Evolutionary conservation across 768 basidiomycete genomes (phyloP).

Genomic region (Tubosaeta sp.): DNA sequence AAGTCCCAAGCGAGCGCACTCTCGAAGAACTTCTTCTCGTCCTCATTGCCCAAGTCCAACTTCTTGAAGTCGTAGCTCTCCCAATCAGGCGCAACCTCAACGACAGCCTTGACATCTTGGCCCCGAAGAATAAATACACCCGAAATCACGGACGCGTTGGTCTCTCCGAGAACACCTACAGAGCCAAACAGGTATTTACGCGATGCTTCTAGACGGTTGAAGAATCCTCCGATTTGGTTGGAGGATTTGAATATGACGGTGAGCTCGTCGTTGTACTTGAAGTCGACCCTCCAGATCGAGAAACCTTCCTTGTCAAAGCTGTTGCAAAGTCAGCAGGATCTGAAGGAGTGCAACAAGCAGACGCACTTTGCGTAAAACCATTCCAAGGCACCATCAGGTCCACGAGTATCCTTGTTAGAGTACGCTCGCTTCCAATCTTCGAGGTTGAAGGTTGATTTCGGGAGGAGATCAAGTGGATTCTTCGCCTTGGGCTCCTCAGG

Average conservation of each 20-base stretch:
- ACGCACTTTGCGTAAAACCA: constrained; percentile 96
- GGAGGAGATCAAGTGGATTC: constrained; percentile 91
- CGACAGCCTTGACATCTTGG: constrained; percentile 60
- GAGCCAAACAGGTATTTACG: constrained; percentile 97
- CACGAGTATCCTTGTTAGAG: constrained; percentile 97
- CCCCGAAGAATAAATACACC: constrained; percentile 86
- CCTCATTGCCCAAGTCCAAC: constrained; percentile 68
- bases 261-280: constrained; percentile 95
- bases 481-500: constrained; percentile 85
- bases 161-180: constrained; percentile 80
- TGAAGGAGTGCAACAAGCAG: neutral
- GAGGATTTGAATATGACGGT: constrained; percentile 91
- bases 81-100: constrained; percentile 84
- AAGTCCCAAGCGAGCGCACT: constrained; percentile 92
- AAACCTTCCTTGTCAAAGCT: constrained; percentile 88
- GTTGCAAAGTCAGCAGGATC: constrained; percentile 3
- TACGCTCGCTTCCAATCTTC: constrained; percentile 98
- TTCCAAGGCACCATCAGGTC: constrained; percentile 74
- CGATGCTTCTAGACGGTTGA: constrained; percentile 95
- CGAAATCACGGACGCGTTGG: constrained; percentile 74
- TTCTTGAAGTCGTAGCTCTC: constrained; percentile 82
- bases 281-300: constrained; percentile 90
- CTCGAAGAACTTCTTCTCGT: constrained; percentile 89
- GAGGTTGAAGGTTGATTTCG: constrained; percentile 83
- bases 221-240: constrained; percentile 93